phyloP scores from a whole-genome alignment of 2,329 filamentous ascomycete genomes.

The Aspergillus sp. region DNA sequence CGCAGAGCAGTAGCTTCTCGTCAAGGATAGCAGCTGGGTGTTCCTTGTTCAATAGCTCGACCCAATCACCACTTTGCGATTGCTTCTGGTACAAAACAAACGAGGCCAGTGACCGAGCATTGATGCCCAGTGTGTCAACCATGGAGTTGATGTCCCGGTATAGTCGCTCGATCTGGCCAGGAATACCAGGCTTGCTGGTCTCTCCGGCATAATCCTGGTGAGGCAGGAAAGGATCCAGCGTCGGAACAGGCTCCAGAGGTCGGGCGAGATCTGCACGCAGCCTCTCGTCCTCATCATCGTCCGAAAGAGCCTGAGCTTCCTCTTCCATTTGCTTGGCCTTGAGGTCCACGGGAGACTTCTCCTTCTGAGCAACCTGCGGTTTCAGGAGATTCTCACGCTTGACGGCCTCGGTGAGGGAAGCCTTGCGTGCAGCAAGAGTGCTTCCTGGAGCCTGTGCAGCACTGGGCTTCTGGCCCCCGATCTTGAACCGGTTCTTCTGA shows the following conservation, averaged over 20 bases:
- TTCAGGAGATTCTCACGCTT: conserved; percentile 30
- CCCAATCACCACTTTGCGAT: conserved; percentile 53
- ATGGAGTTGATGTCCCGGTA: conserved; percentile 67
- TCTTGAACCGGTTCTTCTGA: conserved; percentile 32
- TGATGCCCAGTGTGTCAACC: conserved; percentile 89
- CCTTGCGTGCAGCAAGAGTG: conserved; percentile 44
- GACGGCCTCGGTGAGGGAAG: conserved; percentile 37
- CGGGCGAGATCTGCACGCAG: conserved; percentile 48
- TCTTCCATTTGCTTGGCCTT: conserved; percentile 35
- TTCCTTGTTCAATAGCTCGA: conserved; percentile 42
- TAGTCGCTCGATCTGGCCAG: conserved; percentile 52
- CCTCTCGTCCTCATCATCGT: conserved; percentile 52
- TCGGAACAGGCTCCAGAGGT: conserved; percentile 46
- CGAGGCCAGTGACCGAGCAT: conserved; percentile 66
- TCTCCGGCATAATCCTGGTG: conserved; percentile 50
- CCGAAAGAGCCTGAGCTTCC: conserved; percentile 41
- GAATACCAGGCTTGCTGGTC: conserved; percentile 50
- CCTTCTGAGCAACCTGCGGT: conserved; percentile 22
- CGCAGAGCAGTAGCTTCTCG: conserved; percentile 70
- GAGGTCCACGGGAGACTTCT: conserved; percentile 33
- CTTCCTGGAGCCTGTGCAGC: conserved; percentile 41
- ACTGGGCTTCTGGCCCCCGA: conserved; percentile 40
- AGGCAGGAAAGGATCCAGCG: conserved; percentile 51
- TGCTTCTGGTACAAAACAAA: conserved; percentile 55
- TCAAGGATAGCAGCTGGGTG: conserved; percentile 70